Percentiles rank a stretch among this genome's conserved stretches.
Evolutionary conservation across 305 asterid species (phyloP).

Genomic region (Fraxinus sp.): DNA sequence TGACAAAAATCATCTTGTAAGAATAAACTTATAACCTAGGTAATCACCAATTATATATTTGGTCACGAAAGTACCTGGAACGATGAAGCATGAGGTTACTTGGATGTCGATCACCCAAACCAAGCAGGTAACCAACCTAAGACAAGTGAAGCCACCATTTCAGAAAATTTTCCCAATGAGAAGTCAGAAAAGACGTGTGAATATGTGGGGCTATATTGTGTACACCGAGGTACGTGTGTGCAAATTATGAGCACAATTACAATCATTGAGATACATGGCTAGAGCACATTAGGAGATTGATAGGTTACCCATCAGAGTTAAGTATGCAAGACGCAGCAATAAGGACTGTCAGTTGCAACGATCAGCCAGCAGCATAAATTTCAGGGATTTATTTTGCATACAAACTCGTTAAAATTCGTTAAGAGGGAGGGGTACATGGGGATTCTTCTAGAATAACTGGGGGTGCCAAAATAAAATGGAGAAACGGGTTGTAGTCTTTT

Average conservation of each 20-base stretch:
- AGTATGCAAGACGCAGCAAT: background rate
- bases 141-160: slow-evolving; percentile 20
- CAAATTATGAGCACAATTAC: background rate
- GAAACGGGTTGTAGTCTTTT: background rate
- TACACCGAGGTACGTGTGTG: background rate
- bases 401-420: background rate
- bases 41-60: slow-evolving; percentile 14
- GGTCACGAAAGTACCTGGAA: slow-evolving; percentile 51
- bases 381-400: background rate
- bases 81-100: slow-evolving; percentile 99
- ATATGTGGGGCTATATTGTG: background rate
- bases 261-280: background rate
- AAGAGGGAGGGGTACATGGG: background rate
- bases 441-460: background rate
- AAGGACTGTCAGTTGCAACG: background rate
- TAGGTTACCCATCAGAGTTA: background rate
- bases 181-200: background rate
- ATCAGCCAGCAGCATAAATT: background rate
- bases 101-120: slow-evolving; percentile 99
- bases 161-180: background rate
- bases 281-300: background rate
- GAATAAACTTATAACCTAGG: slow-evolving; percentile 19
- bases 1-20: slow-evolving; percentile 33
- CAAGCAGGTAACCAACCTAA: slow-evolving; percentile 98
- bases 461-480: background rate